Conservation (phyloP, 495 filamentous ascomycete species). For the Penicillium paxilli region DNA sequence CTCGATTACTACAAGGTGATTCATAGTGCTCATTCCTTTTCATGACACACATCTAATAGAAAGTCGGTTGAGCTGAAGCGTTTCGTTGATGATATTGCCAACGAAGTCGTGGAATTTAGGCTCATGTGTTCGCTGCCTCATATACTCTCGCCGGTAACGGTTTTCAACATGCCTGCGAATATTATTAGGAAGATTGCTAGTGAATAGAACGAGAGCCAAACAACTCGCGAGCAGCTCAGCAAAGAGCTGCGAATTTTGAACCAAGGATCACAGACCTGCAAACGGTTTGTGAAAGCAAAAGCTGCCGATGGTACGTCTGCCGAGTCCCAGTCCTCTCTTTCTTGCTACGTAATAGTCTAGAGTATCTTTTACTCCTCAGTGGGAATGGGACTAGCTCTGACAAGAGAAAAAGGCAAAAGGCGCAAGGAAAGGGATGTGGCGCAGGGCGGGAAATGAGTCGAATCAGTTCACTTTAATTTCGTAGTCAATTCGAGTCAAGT, state of each 20-base stretch:
- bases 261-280: constrained; percentile 22
- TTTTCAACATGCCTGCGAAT: constrained; percentile 41
- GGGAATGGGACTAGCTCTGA: too few relatives aligned
- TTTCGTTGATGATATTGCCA: constrained; percentile 60
- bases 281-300: too few relatives aligned
- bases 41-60: neutral
- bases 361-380: too few relatives aligned
- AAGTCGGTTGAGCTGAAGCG: constrained; percentile 60
- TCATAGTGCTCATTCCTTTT: neutral
- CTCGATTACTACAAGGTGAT: constrained; percentile 33
- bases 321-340: too few relatives aligned
- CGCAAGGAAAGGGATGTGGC: too few relatives aligned
- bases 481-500: too few relatives aligned
- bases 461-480: too few relatives aligned
- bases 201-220: constrained; percentile 51
- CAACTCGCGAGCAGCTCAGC: constrained; percentile 48
- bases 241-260: constrained; percentile 52
- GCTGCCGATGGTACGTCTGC: too few relatives aligned
- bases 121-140: constrained; percentile 35
- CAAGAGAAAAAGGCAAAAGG: too few relatives aligned
- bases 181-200: constrained; percentile 51
- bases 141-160: constrained; percentile 27
- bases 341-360: too few relatives aligned
- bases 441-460: too few relatives aligned
- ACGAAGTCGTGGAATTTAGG: constrained; percentile 54